Evolutionary conservation across 768 basidiomycete genomes (phyloP).

Genomic region (Arthromyces matolae): DNA sequence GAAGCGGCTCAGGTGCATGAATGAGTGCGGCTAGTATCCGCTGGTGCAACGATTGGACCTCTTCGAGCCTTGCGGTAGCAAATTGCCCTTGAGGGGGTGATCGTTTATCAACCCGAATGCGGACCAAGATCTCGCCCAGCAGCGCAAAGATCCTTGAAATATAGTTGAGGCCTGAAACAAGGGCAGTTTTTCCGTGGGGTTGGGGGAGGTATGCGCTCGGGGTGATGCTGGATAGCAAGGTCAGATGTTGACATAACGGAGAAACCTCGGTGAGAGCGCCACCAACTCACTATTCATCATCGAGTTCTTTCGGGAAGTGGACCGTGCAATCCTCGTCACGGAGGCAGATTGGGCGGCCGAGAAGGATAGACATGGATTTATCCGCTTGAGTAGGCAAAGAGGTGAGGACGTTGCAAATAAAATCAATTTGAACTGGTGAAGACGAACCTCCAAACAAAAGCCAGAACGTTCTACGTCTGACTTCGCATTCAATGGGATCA

Average conservation of each 20-base stretch:
- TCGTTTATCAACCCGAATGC: constrained; percentile 83
- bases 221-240: constrained; percentile 62
- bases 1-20: constrained; percentile 73
- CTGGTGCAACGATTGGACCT: constrained; percentile 75
- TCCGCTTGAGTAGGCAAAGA: constrained; percentile 51
- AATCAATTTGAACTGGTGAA: not conserved
- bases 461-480: constrained; percentile 86
- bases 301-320: constrained; percentile 83
- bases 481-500: constrained; percentile 84
- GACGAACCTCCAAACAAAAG: constrained; percentile 81
- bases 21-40: constrained; percentile 72
- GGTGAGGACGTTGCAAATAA: constrained; percentile 4
- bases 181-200: constrained; percentile 81
- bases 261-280: constrained; percentile 27
- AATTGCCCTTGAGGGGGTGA: constrained; percentile 84
- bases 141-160: constrained; percentile 82
- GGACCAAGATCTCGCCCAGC: constrained; percentile 81
- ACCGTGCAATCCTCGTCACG: constrained; percentile 90
- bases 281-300: constrained; percentile 79
- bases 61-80: constrained; percentile 79
- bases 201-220: constrained; percentile 78
- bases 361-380: constrained; percentile 83
- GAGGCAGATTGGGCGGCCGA: constrained; percentile 81
- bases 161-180: constrained; percentile 85
- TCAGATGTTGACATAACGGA: constrained; percentile 16